A percentile compares a stretch with the other conserved stretches of the same genome.
Evolutionary conservation across 495 filamentous ascomycete genomes (phyloP).

Genomic region (Apiosordaria backusii): DNA sequence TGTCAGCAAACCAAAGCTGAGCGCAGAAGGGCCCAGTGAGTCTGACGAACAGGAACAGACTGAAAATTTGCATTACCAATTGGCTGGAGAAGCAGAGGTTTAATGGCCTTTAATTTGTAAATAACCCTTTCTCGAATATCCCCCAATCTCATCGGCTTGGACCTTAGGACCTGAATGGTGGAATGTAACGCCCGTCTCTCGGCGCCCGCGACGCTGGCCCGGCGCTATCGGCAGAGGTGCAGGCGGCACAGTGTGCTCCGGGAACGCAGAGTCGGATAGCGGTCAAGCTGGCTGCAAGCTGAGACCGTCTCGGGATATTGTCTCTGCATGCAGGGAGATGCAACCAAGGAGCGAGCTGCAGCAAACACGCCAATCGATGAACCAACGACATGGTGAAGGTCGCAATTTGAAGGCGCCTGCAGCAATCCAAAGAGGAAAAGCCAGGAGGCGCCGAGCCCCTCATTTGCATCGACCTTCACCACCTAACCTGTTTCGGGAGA

Average conservation of each 20-base stretch:
- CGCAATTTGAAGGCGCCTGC: not conserved
- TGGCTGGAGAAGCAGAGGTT: not conserved
- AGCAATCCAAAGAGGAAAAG: not conserved
- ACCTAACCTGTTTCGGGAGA: not conserved
- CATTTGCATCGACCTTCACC: not conserved
- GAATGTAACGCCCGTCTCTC: not conserved
- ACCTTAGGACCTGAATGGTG: not conserved
- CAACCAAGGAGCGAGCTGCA: too few species aligned
- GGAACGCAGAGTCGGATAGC: not conserved
- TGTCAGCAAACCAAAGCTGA: conserved; percentile 34
- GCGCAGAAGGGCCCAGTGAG: not conserved
- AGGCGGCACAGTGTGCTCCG: not conserved
- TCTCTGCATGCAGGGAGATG: not conserved
- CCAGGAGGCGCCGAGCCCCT: not conserved
- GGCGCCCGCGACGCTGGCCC: not conserved
- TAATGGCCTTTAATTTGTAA: not conserved
- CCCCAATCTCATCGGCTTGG: not conserved
- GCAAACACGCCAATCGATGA: too few species aligned
- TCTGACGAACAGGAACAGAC: not conserved
- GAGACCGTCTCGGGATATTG: not conserved
- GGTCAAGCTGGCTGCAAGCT: not conserved
- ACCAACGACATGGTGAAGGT: not conserved
- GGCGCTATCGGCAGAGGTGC: not conserved
- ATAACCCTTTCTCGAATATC: not conserved
- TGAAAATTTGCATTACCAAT: conserved; percentile 10